Evolutionary conservation across 495 filamentous ascomycete species (phyloP).

Genomic region (Durotheca rogersii): DNA sequence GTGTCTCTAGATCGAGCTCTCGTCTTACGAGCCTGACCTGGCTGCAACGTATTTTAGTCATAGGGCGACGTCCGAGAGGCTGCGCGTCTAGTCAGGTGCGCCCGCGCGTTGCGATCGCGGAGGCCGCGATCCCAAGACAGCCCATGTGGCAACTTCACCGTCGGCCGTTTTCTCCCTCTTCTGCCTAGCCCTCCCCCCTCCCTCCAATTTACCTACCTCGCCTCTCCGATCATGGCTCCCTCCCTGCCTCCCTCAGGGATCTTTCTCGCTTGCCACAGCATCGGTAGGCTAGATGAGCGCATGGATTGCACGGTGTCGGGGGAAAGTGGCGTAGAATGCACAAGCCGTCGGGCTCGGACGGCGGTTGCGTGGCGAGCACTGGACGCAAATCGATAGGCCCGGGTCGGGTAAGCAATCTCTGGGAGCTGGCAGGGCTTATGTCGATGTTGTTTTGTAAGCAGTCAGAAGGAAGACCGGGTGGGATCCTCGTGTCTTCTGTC

Average conservation of each 20-base stretch:
- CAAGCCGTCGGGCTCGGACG: slow-evolving; percentile 8
- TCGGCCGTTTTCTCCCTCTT: slow-evolving; percentile 26
- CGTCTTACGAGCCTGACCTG: slow-evolving; percentile 23
- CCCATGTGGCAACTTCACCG: slow-evolving; percentile 20
- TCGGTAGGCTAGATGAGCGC: slow-evolving; percentile 19
- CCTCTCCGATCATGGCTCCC: slow-evolving; percentile 10
- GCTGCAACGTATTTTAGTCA: slow-evolving; percentile 28
- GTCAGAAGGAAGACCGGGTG: slow-evolving; percentile 13
- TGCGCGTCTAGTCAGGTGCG: slow-evolving; percentile 1
- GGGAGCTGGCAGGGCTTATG: slow-evolving; percentile 28
- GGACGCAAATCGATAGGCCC: slow-evolving; percentile 11
- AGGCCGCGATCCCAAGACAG: slow-evolving; percentile 16
- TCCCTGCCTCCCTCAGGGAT: background rate
- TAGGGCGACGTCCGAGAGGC: slow-evolving; percentile 14
- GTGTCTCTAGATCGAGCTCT: slow-evolving; percentile 3
- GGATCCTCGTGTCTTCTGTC: slow-evolving; percentile 10
- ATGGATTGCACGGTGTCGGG: slow-evolving; percentile 22
- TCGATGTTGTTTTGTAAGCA: slow-evolving; percentile 3
- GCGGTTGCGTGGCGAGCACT: slow-evolving; percentile 20
- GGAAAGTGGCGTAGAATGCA: slow-evolving; percentile 15
- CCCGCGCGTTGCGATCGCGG: slow-evolving; percentile 21
- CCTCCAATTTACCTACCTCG: too few relatives aligned
- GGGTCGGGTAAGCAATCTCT: slow-evolving; percentile 14
- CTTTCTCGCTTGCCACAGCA: slow-evolving; percentile 14
- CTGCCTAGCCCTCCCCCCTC: slow-evolving; percentile 11